phyloP scores from a whole-genome alignment of 352 stramenopile species.

The Globisporangium nodosum region DNA sequence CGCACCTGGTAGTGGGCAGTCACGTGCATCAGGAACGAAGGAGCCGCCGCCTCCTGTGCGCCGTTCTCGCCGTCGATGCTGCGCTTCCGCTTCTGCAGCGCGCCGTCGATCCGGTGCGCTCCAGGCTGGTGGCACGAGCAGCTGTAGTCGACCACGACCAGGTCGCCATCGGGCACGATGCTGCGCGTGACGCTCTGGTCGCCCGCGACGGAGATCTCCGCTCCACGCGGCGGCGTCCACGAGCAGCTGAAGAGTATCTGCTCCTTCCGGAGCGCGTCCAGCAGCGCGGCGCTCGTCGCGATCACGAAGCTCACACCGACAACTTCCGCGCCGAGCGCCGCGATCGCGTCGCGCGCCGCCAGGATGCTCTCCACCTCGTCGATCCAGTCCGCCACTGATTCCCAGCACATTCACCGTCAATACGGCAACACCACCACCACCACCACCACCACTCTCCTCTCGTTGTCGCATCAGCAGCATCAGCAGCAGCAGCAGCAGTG shows the following conservation, averaged over 20 bases:
- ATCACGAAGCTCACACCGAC: slow-evolving; percentile 45
- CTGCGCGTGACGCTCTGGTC: slow-evolving; percentile 7
- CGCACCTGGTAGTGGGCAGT: slow-evolving; percentile 59
- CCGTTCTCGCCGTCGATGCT: slow-evolving; percentile 3
- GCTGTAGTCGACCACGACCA: slow-evolving; percentile 2
- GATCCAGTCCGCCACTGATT: slow-evolving; percentile 49
- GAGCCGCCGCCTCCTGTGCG: slow-evolving; percentile 1
- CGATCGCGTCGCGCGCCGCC: slow-evolving; percentile 35
- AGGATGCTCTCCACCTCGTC: slow-evolving; percentile 35
- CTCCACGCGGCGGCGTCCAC: slow-evolving; percentile 36
- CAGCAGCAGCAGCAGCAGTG: too few species aligned
- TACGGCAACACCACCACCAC: too few species aligned
- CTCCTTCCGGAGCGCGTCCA: slow-evolving; percentile 28
- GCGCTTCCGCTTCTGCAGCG: slow-evolving; percentile 5
- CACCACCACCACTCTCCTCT: not conserved
- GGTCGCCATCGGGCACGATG: slow-evolving; percentile 1
- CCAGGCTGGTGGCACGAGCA: slow-evolving; percentile 16
- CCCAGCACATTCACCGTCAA: not conserved
- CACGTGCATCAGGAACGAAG: slow-evolving; percentile 23
- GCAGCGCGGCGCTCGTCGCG: slow-evolving; percentile 26
- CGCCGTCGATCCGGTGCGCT: not conserved
- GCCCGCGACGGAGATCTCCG: slow-evolving; percentile 18
- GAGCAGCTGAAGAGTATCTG: slow-evolving; percentile 40
- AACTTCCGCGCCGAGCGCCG: slow-evolving; percentile 33
- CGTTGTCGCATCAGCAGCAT: not conserved